Conservation (phyloP, 352 stramenopile genomes). For the Pythium aristosporum region DNA sequence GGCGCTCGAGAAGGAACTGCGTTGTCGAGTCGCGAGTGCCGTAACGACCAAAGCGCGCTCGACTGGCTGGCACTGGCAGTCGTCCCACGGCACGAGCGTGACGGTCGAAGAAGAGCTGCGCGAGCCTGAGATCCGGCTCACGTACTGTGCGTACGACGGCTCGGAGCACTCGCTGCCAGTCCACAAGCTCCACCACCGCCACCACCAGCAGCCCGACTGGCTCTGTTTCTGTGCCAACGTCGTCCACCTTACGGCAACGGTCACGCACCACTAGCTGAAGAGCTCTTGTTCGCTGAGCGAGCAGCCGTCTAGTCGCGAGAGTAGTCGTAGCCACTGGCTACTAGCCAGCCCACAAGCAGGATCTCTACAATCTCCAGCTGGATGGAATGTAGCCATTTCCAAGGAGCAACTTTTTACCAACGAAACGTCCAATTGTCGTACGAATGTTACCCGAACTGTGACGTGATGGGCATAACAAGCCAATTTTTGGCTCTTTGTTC, state of each 20-base stretch:
- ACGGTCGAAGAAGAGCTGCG: conserved; percentile 26
- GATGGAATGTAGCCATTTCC: conserved; percentile 19
- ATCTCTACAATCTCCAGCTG: conserved; percentile 3
- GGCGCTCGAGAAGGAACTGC: conserved; percentile 40
- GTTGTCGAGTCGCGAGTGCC: conserved; percentile 30
- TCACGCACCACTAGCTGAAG: conserved; percentile 7
- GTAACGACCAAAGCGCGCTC: conserved; percentile 29
- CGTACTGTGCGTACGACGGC: conserved; percentile 43
- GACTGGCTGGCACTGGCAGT: conserved; percentile 23
- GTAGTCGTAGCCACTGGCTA: too few species aligned
- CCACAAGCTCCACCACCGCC: conserved; percentile 7
- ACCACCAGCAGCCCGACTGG: conserved; percentile 32
- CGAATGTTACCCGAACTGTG: conserved; percentile 17
- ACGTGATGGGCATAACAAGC: background rate
- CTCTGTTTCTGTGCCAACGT: conserved; percentile 71
- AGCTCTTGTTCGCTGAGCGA: background rate
- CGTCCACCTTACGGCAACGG: conserved; percentile 47
- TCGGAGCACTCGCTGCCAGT: conserved; percentile 23
- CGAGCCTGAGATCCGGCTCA: conserved; percentile 41
- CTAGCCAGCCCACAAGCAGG: too few species aligned
- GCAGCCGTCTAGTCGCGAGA: too few species aligned
- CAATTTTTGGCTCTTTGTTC: too few species aligned
- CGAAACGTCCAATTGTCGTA: conserved; percentile 1
- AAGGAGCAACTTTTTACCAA: background rate
- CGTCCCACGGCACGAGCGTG: conserved; percentile 6